phyloP scores from a whole-genome alignment of 1,284 basidiomycete genomes.

The Ceratobasidium sp. region DNA sequence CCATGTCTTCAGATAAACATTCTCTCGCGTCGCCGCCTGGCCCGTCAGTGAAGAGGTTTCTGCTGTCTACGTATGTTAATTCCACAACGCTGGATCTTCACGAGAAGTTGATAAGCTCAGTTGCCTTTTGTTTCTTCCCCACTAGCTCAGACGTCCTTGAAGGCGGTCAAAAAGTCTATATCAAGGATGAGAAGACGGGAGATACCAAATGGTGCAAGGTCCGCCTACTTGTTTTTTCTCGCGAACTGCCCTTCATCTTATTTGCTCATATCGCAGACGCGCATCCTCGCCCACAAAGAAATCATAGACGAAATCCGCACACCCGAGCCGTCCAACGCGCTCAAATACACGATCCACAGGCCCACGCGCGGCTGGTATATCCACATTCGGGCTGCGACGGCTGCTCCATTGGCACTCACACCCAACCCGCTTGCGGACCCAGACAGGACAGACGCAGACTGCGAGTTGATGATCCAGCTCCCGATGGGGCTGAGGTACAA shows the following conservation, averaged over 20 bases:
- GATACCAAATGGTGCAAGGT: slow-evolving; percentile 40
- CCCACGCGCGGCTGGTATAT: slow-evolving; percentile 43
- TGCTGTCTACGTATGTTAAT: slow-evolving; percentile 26
- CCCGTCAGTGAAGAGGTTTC: background rate
- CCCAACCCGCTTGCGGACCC: slow-evolving; percentile 18
- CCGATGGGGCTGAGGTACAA: background rate
- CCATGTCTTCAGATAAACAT: slow-evolving; percentile 17
- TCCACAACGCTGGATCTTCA: no score
- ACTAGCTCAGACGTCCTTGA: slow-evolving; percentile 37
- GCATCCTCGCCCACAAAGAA: slow-evolving; percentile 33
- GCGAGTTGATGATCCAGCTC: slow-evolving; percentile 18
- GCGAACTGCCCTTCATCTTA: background rate
- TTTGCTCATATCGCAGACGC: slow-evolving; percentile 15
- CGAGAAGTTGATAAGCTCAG: slow-evolving; percentile 12
- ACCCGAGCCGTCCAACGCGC: slow-evolving; percentile 12
- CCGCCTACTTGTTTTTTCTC: background rate
- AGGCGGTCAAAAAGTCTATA: slow-evolving; percentile 37
- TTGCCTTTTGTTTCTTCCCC: slow-evolving; percentile 1
- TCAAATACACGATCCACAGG: slow-evolving; percentile 31
- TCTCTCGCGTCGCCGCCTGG: background rate
- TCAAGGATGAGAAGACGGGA: slow-evolving; percentile 31
- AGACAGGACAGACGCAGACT: slow-evolving; percentile 25
- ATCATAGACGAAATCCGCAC: slow-evolving; percentile 35
- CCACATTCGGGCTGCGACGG: background rate
- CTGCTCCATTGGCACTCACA: slow-evolving; percentile 13